A percentile compares a stretch with the other conserved stretches of the same genome.
These are phyloP conservation scores for Mrakia frigida DNA, from an alignment of 768 basidiomycete species.

Conservation along the genomic window DNA sequence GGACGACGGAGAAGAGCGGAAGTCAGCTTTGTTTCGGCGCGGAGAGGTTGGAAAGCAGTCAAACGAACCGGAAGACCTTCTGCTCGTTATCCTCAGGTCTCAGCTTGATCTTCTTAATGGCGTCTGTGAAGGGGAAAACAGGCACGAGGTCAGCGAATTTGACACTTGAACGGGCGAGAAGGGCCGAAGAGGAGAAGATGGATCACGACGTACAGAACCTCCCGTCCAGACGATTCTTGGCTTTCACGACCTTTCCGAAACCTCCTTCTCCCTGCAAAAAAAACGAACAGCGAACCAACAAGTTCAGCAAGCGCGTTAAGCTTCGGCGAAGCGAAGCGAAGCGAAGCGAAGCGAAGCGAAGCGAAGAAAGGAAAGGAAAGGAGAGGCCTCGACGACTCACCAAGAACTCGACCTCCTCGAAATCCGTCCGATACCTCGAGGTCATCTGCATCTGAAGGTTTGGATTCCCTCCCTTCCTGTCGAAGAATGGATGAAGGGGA, in stretches of 20 bases:
- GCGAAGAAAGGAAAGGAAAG: neutral
- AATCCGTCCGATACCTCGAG: constrained; percentile 88
- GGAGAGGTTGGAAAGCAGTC: neutral
- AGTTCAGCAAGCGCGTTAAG: no score
- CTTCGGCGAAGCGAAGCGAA: no score
- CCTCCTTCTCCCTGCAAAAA: constrained; percentile 67
- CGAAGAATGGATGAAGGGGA: constrained; percentile 25
- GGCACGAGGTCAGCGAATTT: neutral
- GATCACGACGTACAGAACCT: constrained; percentile 77
- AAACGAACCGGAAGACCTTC: constrained; percentile 73
- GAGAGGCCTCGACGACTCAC: constrained; percentile 44
- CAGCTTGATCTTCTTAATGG: constrained; percentile 84
- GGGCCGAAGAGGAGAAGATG: neutral
- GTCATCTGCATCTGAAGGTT: constrained; percentile 43
- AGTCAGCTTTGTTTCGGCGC: neutral
- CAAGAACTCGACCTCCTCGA: constrained; percentile 83
- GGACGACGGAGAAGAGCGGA: no score
- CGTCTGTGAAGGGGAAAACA: constrained; percentile 7
- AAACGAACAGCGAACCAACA: neutral
- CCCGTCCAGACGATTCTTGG: constrained; percentile 77
- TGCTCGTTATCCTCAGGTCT: constrained; percentile 70
- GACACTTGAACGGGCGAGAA: neutral
- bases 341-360: no score
- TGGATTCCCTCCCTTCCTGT: constrained; percentile 33
- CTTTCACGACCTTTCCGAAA: constrained; percentile 93